phyloP scores from a whole-genome alignment of 1,139 yeast species.

The Nadsonia commutata region DNA sequence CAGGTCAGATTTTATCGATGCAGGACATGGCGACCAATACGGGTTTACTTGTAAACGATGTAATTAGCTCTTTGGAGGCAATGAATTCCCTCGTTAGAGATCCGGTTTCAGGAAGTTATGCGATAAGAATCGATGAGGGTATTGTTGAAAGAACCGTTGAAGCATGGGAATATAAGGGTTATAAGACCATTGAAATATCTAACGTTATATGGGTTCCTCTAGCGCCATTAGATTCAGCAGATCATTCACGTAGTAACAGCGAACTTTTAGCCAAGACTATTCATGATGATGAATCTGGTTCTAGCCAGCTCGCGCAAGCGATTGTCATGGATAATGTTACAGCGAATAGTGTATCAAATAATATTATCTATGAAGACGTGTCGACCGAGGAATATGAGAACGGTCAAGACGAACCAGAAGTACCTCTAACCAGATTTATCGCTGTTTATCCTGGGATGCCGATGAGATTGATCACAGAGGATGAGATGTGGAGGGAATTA shows the following conservation, averaged over 20 bases:
- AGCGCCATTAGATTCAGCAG: no score
- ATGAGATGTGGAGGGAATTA: neutral
- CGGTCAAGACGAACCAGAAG: neutral
- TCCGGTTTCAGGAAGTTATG: conserved; percentile 27
- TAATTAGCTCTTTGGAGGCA: conserved; percentile 73
- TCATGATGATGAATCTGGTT: no score
- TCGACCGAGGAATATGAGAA: neutral
- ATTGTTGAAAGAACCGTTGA: conserved; percentile 31
- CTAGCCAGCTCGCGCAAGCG: no score
- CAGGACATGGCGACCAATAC: conserved; percentile 45
- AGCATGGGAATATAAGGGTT: conserved; percentile 43
- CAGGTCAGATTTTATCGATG: conserved; percentile 30
- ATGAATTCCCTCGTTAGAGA: conserved; percentile 44
- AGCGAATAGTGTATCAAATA: no score
- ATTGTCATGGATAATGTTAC: no score
- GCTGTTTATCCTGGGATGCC: neutral
- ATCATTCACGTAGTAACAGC: no score
- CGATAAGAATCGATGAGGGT: conserved; percentile 36
- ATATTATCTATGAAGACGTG: neutral
- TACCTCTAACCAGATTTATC: neutral
- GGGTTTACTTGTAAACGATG: conserved; percentile 75
- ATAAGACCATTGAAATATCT: conserved; percentile 36
- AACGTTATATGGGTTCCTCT: conserved; percentile 46
- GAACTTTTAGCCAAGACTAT: no score
- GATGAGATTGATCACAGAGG: neutral